These are phyloP conservation scores for Haplosporangium sp. DNA, from an alignment of 371 early-diverging fungal genomes.

Conservation along the genomic window DNA sequence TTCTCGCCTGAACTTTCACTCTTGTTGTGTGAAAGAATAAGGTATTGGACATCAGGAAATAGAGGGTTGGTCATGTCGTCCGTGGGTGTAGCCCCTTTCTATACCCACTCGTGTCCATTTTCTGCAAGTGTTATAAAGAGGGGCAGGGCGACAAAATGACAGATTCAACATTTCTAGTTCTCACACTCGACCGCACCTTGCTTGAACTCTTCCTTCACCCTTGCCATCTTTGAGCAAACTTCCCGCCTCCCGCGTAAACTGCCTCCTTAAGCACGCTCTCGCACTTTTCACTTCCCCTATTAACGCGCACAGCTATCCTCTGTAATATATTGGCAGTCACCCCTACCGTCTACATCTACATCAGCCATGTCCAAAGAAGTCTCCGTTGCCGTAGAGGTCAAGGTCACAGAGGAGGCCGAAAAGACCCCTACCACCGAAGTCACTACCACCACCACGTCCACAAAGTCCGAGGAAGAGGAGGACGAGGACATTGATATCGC, in stretches of 20 bases:
- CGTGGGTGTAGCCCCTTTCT: slow-evolving; percentile 22
- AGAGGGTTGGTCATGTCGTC: slow-evolving; percentile 24
- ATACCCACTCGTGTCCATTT: neutral
- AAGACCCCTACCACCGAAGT: slow-evolving; percentile 11
- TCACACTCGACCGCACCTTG: neutral
- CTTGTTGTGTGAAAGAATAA: neutral
- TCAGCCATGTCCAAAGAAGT: slow-evolving; percentile 37
- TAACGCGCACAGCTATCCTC: neutral
- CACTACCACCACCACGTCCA: slow-evolving; percentile 12
- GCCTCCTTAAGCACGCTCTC: neutral
- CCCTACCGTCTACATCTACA: neutral
- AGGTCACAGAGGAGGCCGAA: slow-evolving; percentile 19
- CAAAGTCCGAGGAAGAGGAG: slow-evolving; percentile 37
- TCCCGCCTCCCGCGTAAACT: neutral
- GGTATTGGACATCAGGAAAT: neutral
- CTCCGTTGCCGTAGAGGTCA: slow-evolving; percentile 17
- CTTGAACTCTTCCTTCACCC: slow-evolving; percentile 2
- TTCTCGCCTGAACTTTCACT: neutral
- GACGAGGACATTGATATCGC: slow-evolving; percentile 46
- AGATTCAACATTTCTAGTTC: slow-evolving; percentile 6
- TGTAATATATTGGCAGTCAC: neutral
- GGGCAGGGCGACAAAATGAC: neutral
- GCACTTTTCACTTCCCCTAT: neutral
- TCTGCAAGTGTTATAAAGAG: slow-evolving; percentile 22
- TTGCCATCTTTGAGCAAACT: neutral